Conservation (phyloP, 345 rosid genomes). For the Syzygium oleosum region DNA sequence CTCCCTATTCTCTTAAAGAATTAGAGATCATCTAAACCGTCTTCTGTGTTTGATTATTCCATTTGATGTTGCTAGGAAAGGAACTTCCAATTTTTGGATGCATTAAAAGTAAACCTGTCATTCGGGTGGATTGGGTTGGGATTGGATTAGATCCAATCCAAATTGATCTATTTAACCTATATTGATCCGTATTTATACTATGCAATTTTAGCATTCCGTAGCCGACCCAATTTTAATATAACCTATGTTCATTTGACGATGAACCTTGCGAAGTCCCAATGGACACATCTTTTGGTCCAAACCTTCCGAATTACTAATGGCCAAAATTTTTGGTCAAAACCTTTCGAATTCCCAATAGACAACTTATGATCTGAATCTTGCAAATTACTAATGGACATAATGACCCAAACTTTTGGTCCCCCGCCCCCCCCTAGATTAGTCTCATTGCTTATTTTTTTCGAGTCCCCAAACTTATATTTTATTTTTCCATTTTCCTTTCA, state of each 20-base stretch:
- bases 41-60: not conserved
- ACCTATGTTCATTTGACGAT: not conserved
- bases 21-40: not conserved
- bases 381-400: too few relatives aligned
- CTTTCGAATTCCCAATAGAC: too few relatives aligned
- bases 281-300: too few relatives aligned
- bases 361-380: too few relatives aligned
- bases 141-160: not conserved
- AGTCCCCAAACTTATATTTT: not conserved
- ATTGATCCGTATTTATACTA: not conserved
- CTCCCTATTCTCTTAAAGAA: not conserved
- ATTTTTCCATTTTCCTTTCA: not conserved
- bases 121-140: fast-evolving
- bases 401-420: too few relatives aligned
- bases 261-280: too few relatives aligned
- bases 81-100: not conserved
- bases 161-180: not conserved
- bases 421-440: not conserved
- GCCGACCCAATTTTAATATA: not conserved
- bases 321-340: too few relatives aligned
- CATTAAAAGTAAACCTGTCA: not conserved
- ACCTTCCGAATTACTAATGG: too few relatives aligned
- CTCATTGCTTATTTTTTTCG: not conserved
- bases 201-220: not conserved
- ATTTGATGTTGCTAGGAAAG: not conserved